These are phyloP conservation scores for Backusella morwellensis DNA, from an alignment of 192 early-diverging fungal species.

Conservation along the genomic window DNA sequence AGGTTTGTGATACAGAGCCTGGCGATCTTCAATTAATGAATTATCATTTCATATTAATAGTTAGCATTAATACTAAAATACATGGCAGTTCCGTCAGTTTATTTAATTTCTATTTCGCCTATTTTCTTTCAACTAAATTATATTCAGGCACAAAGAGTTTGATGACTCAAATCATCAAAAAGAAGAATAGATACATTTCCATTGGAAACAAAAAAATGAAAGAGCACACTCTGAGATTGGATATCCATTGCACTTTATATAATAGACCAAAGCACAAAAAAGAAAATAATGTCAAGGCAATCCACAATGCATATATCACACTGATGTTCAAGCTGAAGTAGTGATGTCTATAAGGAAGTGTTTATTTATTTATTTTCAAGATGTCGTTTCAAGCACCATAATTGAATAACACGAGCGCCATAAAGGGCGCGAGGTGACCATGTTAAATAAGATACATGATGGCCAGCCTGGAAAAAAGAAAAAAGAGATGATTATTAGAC, in stretches of 20 bases:
- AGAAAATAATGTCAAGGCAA: background rate
- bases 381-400: background rate
- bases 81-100: background rate
- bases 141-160: background rate
- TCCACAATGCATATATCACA: background rate
- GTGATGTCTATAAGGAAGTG: background rate
- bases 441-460: background rate
- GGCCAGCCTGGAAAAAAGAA: background rate
- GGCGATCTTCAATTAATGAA: too few species aligned
- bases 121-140: background rate
- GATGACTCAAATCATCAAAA: background rate
- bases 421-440: conserved; percentile 12
- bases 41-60: background rate
- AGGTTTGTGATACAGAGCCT: too few species aligned
- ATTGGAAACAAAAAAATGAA: background rate
- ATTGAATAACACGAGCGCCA: conserved; percentile 1
- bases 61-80: background rate
- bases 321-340: background rate
- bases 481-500: background rate
- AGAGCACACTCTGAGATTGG: background rate
- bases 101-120: background rate
- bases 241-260: background rate
- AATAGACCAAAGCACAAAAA: background rate
- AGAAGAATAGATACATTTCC: background rate
- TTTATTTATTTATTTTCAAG: background rate